Percentiles rank a stretch among this genome's conserved stretches.
These are phyloP conservation scores for Hypsizygus marmoreus DNA, from an alignment of 768 basidiomycete genomes.

Conservation along the genomic window DNA sequence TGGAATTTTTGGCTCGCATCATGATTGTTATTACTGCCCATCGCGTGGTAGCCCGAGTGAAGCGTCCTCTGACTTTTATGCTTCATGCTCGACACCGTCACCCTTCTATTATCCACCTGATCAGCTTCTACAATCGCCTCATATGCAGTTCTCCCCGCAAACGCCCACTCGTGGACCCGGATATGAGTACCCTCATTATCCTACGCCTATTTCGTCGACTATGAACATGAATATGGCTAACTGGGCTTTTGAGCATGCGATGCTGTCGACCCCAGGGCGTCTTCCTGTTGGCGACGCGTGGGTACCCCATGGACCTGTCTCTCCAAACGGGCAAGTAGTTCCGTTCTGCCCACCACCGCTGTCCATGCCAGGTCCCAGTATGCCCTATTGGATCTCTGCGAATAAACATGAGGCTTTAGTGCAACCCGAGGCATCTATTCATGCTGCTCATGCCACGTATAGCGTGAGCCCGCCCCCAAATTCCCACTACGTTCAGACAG, in stretches of 20 bases:
- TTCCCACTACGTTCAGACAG: conserved; percentile 24
- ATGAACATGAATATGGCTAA: conserved; percentile 14
- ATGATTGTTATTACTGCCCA: conserved; percentile 34
- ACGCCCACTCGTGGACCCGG: conserved; percentile 12
- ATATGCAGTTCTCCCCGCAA: conserved; percentile 3
- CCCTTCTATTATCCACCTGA: conserved; percentile 14
- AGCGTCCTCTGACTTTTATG: conserved; percentile 9
- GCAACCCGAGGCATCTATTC: conserved; percentile 9
- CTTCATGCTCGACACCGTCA: conserved; percentile 19
- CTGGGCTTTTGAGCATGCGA: conserved; percentile 29
- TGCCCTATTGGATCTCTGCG: conserved; percentile 2
- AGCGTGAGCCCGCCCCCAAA: conserved; percentile 23
- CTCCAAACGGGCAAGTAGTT: conserved; percentile 1
- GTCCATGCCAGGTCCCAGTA: conserved; percentile 8
- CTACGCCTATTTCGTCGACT: conserved; percentile 9
- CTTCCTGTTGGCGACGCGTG: conserved; percentile 12
- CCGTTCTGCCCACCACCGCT: conserved; percentile 15
- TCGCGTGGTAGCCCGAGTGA: conserved; percentile 22
- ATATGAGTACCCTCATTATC: conserved; percentile 20
- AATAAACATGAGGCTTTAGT: conserved; percentile 15
- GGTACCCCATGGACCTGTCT: conserved; percentile 8
- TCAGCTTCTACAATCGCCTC: conserved; percentile 5
- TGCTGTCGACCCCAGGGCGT: conserved; percentile 19
- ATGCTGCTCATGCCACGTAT: neutral
- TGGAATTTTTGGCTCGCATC: conserved; percentile 15